Conservation (phyloP, 164 flowering plant species). For the Liriodendron chinense region DNA sequence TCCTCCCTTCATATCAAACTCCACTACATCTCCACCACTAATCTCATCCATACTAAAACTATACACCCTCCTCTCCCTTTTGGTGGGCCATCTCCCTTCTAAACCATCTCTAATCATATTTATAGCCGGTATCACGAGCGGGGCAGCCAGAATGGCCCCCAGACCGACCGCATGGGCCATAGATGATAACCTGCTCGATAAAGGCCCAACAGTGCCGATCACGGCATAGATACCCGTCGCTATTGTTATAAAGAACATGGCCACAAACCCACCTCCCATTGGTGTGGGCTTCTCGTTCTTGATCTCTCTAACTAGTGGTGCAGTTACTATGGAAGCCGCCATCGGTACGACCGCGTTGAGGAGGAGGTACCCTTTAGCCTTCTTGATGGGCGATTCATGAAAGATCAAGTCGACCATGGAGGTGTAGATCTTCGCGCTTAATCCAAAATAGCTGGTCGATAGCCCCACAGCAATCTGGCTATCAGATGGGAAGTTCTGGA, state of each 20-base stretch:
- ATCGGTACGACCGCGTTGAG: slow-evolving; percentile 60
- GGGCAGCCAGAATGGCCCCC: slow-evolving; percentile 6
- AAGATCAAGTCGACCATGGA: slow-evolving; percentile 3
- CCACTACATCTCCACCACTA: not conserved
- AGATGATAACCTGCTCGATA: not conserved
- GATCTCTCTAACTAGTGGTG: slow-evolving; percentile 35
- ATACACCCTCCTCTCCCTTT: slow-evolving; percentile 3
- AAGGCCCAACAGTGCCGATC: slow-evolving; percentile 3
- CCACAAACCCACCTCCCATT: slow-evolving; percentile 33
- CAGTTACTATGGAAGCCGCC: slow-evolving; percentile 28
- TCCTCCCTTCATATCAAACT: not conserved
- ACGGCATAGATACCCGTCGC: slow-evolving; percentile 15
- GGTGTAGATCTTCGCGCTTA: slow-evolving; percentile 68
- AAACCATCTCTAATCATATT: slow-evolving; percentile 5
- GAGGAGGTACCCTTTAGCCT: slow-evolving; percentile 51
- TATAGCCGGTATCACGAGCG: slow-evolving; percentile 1
- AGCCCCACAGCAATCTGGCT: slow-evolving; percentile 68
- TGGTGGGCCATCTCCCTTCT: slow-evolving; percentile 13
- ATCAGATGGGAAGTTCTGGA: slow-evolving; percentile 51
- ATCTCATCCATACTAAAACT: not conserved
- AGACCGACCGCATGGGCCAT: slow-evolving; percentile 7
- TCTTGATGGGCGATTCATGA: not conserved
- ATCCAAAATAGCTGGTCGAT: slow-evolving; percentile 68
- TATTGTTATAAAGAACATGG: slow-evolving; percentile 29
- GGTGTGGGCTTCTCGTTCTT: slow-evolving; percentile 8